phyloP scores from a whole-genome alignment of 768 basidiomycete genomes.

The Termitomyces sp. region DNA sequence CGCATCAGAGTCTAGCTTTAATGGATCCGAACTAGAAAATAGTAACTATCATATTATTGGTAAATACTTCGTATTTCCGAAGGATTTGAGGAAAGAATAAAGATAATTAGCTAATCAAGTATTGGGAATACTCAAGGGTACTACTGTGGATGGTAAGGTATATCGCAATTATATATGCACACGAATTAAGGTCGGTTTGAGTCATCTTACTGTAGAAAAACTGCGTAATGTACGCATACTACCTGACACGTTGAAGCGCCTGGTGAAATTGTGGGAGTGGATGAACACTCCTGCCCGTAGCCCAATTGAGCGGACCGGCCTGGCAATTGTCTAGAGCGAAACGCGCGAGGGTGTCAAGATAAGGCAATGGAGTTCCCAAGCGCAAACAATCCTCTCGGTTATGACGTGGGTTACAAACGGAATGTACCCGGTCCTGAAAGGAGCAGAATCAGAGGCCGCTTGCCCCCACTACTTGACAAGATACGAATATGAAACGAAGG shows the following conservation, averaged over 20 bases:
- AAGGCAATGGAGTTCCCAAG: too few relatives aligned
- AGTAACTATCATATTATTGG: not conserved
- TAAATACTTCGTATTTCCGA: not conserved
- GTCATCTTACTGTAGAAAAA: not conserved
- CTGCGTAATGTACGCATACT: not conserved
- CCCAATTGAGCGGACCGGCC: not conserved
- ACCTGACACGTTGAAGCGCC: not conserved
- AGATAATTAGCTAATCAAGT: not conserved
- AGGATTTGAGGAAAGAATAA: not conserved
- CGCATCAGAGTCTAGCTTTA: not conserved
- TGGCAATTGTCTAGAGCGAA: not conserved
- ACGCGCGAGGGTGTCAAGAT: not conserved
- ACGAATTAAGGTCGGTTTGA: not conserved
- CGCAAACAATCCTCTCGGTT: not conserved
- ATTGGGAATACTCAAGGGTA: not conserved
- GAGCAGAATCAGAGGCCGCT: not conserved
- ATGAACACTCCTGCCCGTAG: not conserved
- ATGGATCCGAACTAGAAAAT: not conserved
- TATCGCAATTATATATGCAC: not conserved
- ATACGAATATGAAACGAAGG: constrained; percentile 6
- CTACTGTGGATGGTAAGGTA: not conserved
- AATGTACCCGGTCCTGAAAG: not conserved
- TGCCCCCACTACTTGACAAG: constrained; percentile 1
- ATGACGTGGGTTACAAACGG: not conserved
- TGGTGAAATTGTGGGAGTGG: not conserved